These are phyloP conservation scores for Pleurotus giganteus DNA, from an alignment of 768 basidiomycete genomes.

Conservation along the genomic window DNA sequence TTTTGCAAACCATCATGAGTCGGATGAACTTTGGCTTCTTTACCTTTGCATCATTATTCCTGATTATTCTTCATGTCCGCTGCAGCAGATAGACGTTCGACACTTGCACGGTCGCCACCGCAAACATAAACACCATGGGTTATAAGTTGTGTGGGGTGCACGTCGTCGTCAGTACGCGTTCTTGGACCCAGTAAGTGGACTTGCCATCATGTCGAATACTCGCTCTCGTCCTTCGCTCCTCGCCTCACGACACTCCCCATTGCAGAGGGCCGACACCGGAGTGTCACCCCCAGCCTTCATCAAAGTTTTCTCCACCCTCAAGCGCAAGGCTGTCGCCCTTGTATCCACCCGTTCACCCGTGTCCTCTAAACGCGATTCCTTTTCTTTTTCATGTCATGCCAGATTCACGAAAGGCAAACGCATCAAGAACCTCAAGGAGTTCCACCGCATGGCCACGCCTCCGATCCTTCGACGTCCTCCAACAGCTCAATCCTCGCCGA, in stretches of 20 bases:
- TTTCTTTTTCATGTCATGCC: neutral
- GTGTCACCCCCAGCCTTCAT: neutral
- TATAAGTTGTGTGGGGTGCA: too few relatives aligned
- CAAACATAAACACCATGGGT: neutral
- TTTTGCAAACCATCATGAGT: neutral
- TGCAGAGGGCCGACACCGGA: neutral
- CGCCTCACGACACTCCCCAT: neutral
- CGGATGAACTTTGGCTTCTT: neutral
- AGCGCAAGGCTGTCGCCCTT: neutral
- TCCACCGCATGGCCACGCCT: neutral
- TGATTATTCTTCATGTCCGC: neutral
- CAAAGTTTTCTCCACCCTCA: neutral
- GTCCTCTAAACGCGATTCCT: neutral
- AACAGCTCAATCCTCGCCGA: neutral
- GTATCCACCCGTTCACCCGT: neutral
- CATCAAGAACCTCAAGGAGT: neutral
- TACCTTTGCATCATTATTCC: neutral
- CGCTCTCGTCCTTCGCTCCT: neutral
- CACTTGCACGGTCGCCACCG: neutral
- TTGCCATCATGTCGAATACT: neutral
- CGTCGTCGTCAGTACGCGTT: neutral
- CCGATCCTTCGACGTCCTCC: neutral
- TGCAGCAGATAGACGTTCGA: neutral
- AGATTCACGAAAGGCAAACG: neutral
- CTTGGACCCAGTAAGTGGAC: neutral